Conservation (phyloP, 768 basidiomycete species). For the Ramaria sp. region DNA sequence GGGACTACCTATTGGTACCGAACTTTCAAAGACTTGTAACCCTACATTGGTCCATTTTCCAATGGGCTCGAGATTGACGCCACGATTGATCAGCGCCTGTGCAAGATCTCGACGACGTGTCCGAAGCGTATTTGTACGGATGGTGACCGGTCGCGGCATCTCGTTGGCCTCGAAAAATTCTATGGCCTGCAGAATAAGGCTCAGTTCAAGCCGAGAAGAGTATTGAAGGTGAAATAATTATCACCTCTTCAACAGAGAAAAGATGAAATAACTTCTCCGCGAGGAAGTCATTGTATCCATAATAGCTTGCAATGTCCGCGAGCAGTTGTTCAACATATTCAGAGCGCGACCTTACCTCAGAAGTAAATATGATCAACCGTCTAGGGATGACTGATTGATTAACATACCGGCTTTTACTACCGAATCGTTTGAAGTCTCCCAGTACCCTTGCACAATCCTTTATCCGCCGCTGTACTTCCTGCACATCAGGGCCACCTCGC, state of each 20-base stretch:
- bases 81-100: slow-evolving; percentile 86
- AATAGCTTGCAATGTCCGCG: slow-evolving; percentile 87
- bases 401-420: slow-evolving; percentile 55
- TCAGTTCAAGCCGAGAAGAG: not conserved
- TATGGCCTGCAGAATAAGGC: slow-evolving; percentile 53
- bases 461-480: slow-evolving; percentile 71
- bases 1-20: slow-evolving; percentile 73
- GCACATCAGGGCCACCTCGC: slow-evolving; percentile 58
- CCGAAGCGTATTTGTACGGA: slow-evolving; percentile 93
- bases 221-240: slow-evolving; percentile 14
- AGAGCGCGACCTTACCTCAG: slow-evolving; percentile 54
- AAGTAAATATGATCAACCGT: slow-evolving; percentile 7
- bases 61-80: slow-evolving; percentile 95
- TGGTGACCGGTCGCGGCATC: slow-evolving; percentile 89
- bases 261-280: slow-evolving; percentile 90
- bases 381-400: not conserved
- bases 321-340: slow-evolving; percentile 87
- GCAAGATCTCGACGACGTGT: slow-evolving; percentile 90
- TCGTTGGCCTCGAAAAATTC: slow-evolving; percentile 99
- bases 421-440: slow-evolving; percentile 57
- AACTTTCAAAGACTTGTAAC: slow-evolving; percentile 95
- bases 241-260: slow-evolving; percentile 85
- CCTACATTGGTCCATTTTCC: slow-evolving; percentile 99
- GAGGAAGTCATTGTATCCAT: slow-evolving; percentile 95
- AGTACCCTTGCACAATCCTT: slow-evolving; percentile 64